Base-by-base conservation (phyloP, 2,329 filamentous ascomycete species). In the Neonectria hederae region DNA sequence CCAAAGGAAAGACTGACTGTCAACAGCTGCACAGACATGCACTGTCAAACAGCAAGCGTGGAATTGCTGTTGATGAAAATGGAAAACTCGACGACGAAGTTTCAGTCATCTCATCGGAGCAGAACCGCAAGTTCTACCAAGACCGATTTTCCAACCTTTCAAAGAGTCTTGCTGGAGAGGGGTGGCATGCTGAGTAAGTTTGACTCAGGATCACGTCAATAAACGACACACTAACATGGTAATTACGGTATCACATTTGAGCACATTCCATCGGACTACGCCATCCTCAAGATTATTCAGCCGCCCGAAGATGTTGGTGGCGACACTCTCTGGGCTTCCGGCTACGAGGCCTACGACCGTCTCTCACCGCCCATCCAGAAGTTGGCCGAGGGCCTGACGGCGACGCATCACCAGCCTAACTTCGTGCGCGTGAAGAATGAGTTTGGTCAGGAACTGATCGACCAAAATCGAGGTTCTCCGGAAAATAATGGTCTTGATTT, bases 101-200 rank as follows among this genome's bases (percentile, higher is more conserved):
- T 13, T 67, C 54, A 2, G 58, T 65, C 13, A 67, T 67, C 14
- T 65, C 64, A 2, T 64, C 61, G 3, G 61, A 60, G 10, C 60
- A 65, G 43, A 67, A 67, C 54, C 59, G 62, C 13, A 60, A 63
- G 28, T 62, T 19, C 14, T 17, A 48, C 17, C 2, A 14, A 1
- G 9, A 48, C 5, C 11, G 22, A 17, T 48, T 24, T 11, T 65
- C 58, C 6, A 28, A 59, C 5, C 42, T 62, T 28, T 62, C 59
- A 17, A 65, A 57, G 48, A 65, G 55, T 14, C 62, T 67, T 1
- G 62, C 62, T 10, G 55, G 65, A 7, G 46, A 54, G 10, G 65
- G 14, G 5, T 67, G 65, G 63, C 65, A 65, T n/a, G 58, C 65
- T 3, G 65, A 67, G 63, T 67, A 30, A 4, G n/a, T n/a, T n/a